Percentiles rank a stretch among this genome's conserved stretches.
These are phyloP conservation scores for Daldinia eschscholtzii DNA, from an alignment of 2,329 filamentous ascomycete genomes.

Conservation along the genomic window DNA sequence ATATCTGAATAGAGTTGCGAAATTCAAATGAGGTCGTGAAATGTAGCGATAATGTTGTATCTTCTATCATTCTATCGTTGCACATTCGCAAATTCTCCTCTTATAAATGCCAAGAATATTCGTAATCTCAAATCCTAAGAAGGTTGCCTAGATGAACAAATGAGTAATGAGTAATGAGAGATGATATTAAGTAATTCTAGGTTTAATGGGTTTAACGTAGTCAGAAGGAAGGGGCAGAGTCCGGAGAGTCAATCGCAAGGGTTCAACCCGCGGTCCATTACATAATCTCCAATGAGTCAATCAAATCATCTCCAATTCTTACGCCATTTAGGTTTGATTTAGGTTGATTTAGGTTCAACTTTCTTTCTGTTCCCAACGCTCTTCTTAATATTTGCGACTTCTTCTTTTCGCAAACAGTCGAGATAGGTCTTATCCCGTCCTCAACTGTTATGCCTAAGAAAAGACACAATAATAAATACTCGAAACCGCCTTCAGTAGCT, in stretches of 20 bases:
- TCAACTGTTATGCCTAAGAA: slow-evolving; percentile 71
- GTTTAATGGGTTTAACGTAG: background rate
- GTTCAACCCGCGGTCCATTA: background rate
- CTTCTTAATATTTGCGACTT: slow-evolving; percentile 24
- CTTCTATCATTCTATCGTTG: background rate
- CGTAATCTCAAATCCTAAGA: background rate
- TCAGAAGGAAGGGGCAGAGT: background rate
- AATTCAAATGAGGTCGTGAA: background rate
- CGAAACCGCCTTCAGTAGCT: slow-evolving; percentile 69
- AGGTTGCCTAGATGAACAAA: background rate
- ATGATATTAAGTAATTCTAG: background rate
- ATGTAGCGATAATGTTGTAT: background rate
- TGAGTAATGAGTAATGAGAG: background rate
- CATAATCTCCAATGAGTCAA: slow-evolving; percentile 33
- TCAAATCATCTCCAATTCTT: slow-evolving; percentile 21
- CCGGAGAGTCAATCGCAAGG: background rate
- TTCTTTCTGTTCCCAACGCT: background rate
- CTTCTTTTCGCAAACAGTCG: slow-evolving; percentile 43
- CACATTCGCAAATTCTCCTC: background rate
- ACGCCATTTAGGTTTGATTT: background rate
- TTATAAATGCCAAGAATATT: no score
- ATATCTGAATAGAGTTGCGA: background rate
- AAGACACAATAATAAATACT: slow-evolving; percentile 66
- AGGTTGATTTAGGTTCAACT: background rate
- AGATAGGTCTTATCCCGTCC: slow-evolving; percentile 25